Evolutionary conservation across 192 early-diverging fungal genomes (phyloP).

Genomic region (Geranomyces variabilis): DNA sequence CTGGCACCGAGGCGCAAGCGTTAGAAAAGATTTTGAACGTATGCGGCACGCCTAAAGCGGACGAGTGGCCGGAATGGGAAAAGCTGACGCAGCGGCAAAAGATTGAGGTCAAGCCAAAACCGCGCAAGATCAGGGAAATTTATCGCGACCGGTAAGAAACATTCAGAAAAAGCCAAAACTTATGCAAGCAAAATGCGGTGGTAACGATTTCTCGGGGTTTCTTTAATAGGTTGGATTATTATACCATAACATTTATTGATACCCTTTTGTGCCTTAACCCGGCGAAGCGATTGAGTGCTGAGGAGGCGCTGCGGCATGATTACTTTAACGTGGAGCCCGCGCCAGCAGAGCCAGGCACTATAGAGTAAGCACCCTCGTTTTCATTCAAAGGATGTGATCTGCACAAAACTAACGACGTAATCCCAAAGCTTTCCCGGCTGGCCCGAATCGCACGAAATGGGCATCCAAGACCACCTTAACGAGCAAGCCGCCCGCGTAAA

Average conservation of each 20-base stretch:
- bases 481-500: slow-evolving; percentile 1
- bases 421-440: slow-evolving; percentile 35
- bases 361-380: slow-evolving; percentile 32
- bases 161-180: too few species aligned
- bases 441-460: slow-evolving; percentile 44
- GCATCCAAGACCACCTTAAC: slow-evolving; percentile 20
- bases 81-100: not conserved
- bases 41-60: slow-evolving; percentile 85
- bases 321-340: slow-evolving; percentile 60
- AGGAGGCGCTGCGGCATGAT: slow-evolving; percentile 75
- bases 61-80: slow-evolving; percentile 72
- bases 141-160: slow-evolving; percentile 11
- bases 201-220: too few species aligned
- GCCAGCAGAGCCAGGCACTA: slow-evolving; percentile 33
- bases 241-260: slow-evolving; percentile 61
- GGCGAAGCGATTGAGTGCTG: slow-evolving; percentile 69
- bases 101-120: slow-evolving; percentile 10
- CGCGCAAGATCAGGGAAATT: slow-evolving; percentile 3
- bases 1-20: slow-evolving; percentile 81
- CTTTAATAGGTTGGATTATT: slow-evolving; percentile 5
- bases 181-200: too few species aligned
- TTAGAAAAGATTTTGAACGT: slow-evolving; percentile 83
- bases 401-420: not conserved
- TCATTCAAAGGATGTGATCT: not conserved
- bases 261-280: slow-evolving; percentile 81